phyloP scores from a whole-genome alignment of 495 filamentous ascomycete species.

The Xylaria castorea region DNA sequence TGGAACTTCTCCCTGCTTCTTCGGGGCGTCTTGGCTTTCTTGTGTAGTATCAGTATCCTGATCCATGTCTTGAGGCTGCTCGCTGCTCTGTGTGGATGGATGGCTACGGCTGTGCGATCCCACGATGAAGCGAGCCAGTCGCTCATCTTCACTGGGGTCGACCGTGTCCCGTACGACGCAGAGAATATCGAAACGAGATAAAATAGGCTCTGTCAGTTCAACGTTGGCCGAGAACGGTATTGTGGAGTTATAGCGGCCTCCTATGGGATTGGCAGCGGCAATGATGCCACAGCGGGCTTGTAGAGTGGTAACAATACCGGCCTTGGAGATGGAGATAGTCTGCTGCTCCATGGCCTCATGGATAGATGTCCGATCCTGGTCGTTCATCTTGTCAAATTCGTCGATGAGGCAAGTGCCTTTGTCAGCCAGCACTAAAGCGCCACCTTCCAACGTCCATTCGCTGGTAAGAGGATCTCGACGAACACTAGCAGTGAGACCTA shows the following conservation, averaged over 20 bases:
- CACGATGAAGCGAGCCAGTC: slow-evolving; percentile 93
- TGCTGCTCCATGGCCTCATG: slow-evolving; percentile 99
- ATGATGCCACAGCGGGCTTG: slow-evolving; percentile 98
- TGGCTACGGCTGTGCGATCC: slow-evolving; percentile 90
- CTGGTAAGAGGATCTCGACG: slow-evolving; percentile 93
- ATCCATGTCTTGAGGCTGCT: slow-evolving; percentile 65
- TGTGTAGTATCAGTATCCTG: slow-evolving; percentile 57
- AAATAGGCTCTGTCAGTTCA: slow-evolving; percentile 94
- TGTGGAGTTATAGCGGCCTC: slow-evolving; percentile 95
- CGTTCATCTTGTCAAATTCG: slow-evolving; percentile 99
- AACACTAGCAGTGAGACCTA: slow-evolving; percentile 97
- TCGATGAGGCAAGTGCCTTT: slow-evolving; percentile 96
- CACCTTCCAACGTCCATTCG: slow-evolving; percentile 98
- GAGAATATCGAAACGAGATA: slow-evolving; percentile 98
- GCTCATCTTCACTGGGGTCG: slow-evolving; percentile 94
- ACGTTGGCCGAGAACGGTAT: slow-evolving; percentile 96
- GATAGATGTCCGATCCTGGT: slow-evolving; percentile 96
- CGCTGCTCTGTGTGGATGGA: slow-evolving; percentile 66
- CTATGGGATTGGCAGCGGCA: slow-evolving; percentile 95
- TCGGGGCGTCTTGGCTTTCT: slow-evolving; percentile 57
- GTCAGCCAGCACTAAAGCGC: slow-evolving; percentile 94
- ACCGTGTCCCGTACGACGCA: slow-evolving; percentile 97
- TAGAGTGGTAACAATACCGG: slow-evolving; percentile 96
- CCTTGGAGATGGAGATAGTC: slow-evolving; percentile 99
- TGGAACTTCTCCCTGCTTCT: slow-evolving; percentile 80